Evolutionary conservation across 139 green algal genomes (phyloP).

Genomic region (Chlamydomonas sphaeroides): DNA sequence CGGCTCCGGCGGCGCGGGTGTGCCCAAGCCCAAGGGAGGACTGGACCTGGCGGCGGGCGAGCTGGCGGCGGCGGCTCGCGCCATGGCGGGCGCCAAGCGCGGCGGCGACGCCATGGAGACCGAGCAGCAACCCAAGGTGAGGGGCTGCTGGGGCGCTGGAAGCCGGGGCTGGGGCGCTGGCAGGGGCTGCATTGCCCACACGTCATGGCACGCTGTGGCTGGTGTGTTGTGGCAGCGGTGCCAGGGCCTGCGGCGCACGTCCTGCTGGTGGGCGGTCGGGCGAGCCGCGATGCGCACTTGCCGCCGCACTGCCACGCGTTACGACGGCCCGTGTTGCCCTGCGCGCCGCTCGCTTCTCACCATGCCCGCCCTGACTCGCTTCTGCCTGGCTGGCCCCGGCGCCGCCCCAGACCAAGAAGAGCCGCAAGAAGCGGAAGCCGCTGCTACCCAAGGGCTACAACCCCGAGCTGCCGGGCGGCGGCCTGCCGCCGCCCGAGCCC

Average conservation of each 20-base stretch:
- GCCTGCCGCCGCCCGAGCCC: constrained; percentile 84
- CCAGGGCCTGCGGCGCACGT: too few species aligned
- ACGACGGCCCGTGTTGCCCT: too few species aligned
- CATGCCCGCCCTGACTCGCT: too few species aligned
- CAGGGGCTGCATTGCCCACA: too few species aligned
- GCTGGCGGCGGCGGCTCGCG: constrained; percentile 2
- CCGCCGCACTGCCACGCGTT: too few species aligned
- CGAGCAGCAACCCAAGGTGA: constrained; percentile 23
- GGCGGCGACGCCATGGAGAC: constrained; percentile 37
- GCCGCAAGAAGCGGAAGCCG: constrained; percentile 75
- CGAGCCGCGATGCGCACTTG: too few species aligned
- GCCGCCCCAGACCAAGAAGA: constrained; percentile 56
- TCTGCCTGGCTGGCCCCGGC: too few species aligned
- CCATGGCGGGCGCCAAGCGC: constrained; percentile 9
- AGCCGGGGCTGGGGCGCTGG: not conserved
- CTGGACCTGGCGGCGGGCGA: constrained; percentile 11
- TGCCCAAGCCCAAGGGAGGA: not conserved
- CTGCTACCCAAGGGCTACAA: constrained; percentile 88
- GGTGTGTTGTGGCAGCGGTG: too few species aligned
- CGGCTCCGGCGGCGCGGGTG: not conserved
- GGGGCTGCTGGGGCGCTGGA: not conserved
- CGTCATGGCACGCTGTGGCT: too few species aligned
- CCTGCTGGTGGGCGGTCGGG: too few species aligned
- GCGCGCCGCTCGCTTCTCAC: too few species aligned
- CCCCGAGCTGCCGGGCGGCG: constrained; percentile 78